A percentile compares a stretch with the other conserved stretches of the same genome.
Evolutionary conservation across 2,329 filamentous ascomycete genomes (phyloP).

Genomic region (Fusarium denticulatum): DNA sequence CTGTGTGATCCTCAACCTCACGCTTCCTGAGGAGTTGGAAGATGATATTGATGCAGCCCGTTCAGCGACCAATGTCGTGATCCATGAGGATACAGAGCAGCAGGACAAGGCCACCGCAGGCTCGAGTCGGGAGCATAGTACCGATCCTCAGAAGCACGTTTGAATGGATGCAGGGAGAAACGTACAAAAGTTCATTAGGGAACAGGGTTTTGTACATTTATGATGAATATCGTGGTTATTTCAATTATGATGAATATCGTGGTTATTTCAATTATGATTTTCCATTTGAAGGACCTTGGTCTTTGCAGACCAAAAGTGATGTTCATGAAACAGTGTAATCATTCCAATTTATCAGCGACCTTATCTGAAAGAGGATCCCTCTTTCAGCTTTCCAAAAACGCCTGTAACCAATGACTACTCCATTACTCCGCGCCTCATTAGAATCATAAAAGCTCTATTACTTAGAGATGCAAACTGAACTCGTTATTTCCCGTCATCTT

Average conservation of each 20-base stretch:
- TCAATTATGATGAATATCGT: neutral
- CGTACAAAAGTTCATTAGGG: neutral
- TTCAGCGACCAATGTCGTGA: slow-evolving; percentile 29
- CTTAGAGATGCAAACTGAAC: neutral
- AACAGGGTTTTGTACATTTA: neutral
- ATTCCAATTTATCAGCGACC: neutral
- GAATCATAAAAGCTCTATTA: neutral
- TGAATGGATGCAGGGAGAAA: neutral
- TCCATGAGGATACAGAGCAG: slow-evolving; percentile 18
- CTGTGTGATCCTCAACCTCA: slow-evolving; percentile 77
- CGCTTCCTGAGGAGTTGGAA: slow-evolving; percentile 79
- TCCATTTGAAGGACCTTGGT: neutral
- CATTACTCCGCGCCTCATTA: neutral
- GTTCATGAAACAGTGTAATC: neutral
- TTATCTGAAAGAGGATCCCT: neutral
- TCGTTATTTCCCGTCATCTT: neutral
- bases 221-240: neutral
- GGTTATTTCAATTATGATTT: neutral
- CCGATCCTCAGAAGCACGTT: slow-evolving; percentile 32
- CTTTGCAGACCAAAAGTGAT: neutral
- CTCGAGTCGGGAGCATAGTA: slow-evolving; percentile 37
- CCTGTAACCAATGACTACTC: neutral
- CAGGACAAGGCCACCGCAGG: slow-evolving; percentile 13
- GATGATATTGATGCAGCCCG: slow-evolving; percentile 54
- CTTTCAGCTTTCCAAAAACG: neutral